phyloP scores from a whole-genome alignment of 129 eudicot species.

The Ambrosia trifida region DNA sequence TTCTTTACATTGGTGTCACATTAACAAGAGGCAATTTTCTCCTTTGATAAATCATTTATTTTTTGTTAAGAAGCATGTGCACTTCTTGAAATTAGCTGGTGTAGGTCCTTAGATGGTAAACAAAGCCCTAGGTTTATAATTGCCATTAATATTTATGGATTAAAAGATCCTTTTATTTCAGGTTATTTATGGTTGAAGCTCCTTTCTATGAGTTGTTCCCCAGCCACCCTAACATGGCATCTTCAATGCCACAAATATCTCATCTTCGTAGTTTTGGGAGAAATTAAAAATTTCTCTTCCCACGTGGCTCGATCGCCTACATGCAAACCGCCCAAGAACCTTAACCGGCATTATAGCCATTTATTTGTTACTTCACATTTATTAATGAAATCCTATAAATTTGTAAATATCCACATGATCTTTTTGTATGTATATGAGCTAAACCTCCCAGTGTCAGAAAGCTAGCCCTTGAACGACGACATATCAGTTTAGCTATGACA shows the following conservation, averaged over 20 bases:
- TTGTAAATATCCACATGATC: slow-evolving; percentile 17
- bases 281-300: neutral
- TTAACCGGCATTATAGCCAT: neutral
- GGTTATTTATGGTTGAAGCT: slow-evolving; percentile 7
- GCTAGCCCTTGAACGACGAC: neutral
- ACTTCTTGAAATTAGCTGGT: slow-evolving; percentile 16
- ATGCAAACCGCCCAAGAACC: slow-evolving; percentile 12
- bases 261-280: slow-evolving; percentile 22
- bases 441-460: neutral
- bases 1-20: too few species aligned
- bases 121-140: slow-evolving; percentile 18
- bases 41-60: neutral
- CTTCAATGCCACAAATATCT: slow-evolving; percentile 34
- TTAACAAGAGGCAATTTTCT: neutral
- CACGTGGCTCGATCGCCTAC: slow-evolving; percentile 19
- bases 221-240: slow-evolving; percentile 28
- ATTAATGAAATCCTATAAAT: slow-evolving; percentile 10
- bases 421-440: neutral
- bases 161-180: slow-evolving; percentile 20
- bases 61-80: slow-evolving; percentile 16
- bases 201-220: slow-evolving; percentile 30
- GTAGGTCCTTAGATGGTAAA: slow-evolving; percentile 20
- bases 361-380: neutral
- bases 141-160: slow-evolving; percentile 29
- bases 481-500: neutral